phyloP scores from a whole-genome alignment of 352 stramenopile genomes.

The Pythium brassicae region DNA sequence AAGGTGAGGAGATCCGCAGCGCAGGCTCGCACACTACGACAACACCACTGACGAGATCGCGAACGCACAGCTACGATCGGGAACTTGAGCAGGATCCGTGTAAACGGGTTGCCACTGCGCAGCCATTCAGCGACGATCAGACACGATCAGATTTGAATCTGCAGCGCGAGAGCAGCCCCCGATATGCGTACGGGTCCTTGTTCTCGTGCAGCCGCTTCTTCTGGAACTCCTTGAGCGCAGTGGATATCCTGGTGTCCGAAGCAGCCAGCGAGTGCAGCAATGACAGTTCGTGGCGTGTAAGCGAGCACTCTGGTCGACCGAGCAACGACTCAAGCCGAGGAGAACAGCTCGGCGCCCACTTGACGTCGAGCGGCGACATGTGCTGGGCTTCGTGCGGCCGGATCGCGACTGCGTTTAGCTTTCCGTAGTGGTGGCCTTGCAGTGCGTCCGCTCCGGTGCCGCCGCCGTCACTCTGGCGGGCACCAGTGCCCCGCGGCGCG shows the following conservation, averaged over 20 bases:
- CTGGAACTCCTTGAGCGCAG: conserved; percentile 72
- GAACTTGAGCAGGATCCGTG: conserved; percentile 75
- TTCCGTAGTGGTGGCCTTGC: conserved; percentile 9
- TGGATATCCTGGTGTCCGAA: conserved; percentile 47
- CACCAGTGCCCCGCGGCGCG: background rate
- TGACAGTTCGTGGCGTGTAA: too few species aligned
- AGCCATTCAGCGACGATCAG: background rate
- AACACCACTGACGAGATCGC: background rate
- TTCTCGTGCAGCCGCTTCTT: conserved; percentile 42
- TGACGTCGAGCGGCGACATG: conserved; percentile 58
- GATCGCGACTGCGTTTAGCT: conserved; percentile 39
- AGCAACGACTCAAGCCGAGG: too few species aligned
- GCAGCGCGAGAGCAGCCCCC: too few species aligned
- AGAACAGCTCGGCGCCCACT: conserved; percentile 24
- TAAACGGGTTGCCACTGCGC: conserved; percentile 56
- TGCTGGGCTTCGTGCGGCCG: conserved; percentile 27
- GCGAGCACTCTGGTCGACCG: too few species aligned
- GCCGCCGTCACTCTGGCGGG: background rate
- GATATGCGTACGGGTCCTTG: conserved; percentile 23
- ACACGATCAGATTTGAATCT: background rate
- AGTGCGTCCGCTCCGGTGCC: too few species aligned
- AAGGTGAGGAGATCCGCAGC: background rate
- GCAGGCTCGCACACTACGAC: background rate
- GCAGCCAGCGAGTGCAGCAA: too few species aligned
- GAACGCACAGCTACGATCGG: conserved; percentile 43